Base-by-base conservation (phyloP, 768 basidiomycete genomes). In the Suillus decipiens region DNA sequence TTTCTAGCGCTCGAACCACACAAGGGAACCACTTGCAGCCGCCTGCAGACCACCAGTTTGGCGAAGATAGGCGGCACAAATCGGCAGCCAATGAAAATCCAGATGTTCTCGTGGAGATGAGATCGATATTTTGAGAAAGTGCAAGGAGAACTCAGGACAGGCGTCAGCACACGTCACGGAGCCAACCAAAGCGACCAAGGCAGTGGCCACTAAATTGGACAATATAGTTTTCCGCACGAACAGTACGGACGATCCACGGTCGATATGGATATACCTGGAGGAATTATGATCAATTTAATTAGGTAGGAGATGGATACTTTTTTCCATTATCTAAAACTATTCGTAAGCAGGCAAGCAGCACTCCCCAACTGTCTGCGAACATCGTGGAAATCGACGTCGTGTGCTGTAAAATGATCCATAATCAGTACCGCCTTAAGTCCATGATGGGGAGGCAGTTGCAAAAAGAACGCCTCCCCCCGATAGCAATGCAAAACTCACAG, bases 381-480 rank as follows among this genome's bases (percentile, higher is more conserved):
- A 75, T 99, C 97, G 65, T 97, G 92, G 74, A 93, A 90, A 77
- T 99, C 97, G 50, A 99, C 96, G 75, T 99, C 97, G 72, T 99
- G 97, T 15, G 97, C 96, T 99, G 75, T 43, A 61, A 59, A 48
- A 61, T 43, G 3, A n/a, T 62, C 37, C 60, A 68, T 61, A 62
- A 61, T 70, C 39, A 73, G 59, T 53, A 56, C n/a, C 17, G 57
- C 28, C 48, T 55, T 15, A 22, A 45, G 10, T 50, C n/a, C 54
- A 61, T 58, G n/a, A 51, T 45, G 37, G 24, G 47, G 34, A 58
- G 48, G 47, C 47, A 56, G 67, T 28, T 50, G 39, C 28, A 42
- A 7, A 45, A 37, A 31, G 17, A 57, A 57, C 5, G 53, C 48
- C 57, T 60, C 50, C 47, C 39, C 58, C 15, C 7, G 3, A 28